Conservation (phyloP, 1,139 yeast genomes). For the Candida neerlandica region DNA sequence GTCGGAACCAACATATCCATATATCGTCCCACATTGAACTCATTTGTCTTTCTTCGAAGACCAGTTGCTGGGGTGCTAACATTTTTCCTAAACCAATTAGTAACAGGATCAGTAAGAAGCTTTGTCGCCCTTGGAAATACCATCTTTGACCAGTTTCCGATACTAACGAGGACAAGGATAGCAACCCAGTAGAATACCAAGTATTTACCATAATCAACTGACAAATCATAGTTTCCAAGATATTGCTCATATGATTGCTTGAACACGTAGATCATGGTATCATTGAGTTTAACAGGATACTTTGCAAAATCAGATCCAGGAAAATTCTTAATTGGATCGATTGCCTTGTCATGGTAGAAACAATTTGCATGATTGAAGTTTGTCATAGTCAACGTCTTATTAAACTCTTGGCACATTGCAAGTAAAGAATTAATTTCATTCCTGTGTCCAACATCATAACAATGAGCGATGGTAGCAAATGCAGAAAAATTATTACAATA, state of each 20-base stretch:
- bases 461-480: constrained; percentile 44
- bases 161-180: constrained; percentile 26
- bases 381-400: constrained; percentile 29
- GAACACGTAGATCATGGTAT: constrained; percentile 16
- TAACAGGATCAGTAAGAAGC: constrained; percentile 24
- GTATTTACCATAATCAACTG: constrained; percentile 35
- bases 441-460: constrained; percentile 29
- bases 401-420: constrained; percentile 28
- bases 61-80: constrained; percentile 33
- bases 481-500: constrained; percentile 36
- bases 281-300: constrained; percentile 31
- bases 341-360: constrained; percentile 26
- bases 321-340: constrained; percentile 14
- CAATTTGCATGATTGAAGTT: constrained; percentile 34
- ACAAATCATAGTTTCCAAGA: constrained; percentile 42
- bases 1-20: constrained; percentile 58
- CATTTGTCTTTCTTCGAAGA: constrained; percentile 29
- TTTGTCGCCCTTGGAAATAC: constrained; percentile 24
- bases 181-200: constrained; percentile 35
- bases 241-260: constrained; percentile 35
- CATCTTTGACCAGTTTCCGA: constrained; percentile 37
- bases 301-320: constrained; percentile 24
- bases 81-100: constrained; percentile 28
- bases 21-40: constrained; percentile 26
- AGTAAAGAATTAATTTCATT: constrained; percentile 28